Evolutionary conservation across 306 rosid genomes (phyloP).

Genomic region (Dalbergia cochinchinensis): DNA sequence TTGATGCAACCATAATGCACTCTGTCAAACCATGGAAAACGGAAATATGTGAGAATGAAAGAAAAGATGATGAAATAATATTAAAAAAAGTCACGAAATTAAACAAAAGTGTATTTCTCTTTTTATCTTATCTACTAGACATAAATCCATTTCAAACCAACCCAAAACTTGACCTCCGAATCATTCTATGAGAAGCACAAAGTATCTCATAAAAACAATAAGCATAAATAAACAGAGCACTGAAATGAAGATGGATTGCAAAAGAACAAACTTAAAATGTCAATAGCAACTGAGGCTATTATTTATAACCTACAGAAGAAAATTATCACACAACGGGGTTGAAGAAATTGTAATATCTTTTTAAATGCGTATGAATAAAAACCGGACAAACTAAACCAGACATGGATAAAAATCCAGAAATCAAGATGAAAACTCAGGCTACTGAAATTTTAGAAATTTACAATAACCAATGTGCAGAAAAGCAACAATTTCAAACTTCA

Average conservation of each 20-base stretch:
- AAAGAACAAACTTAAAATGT: slow-evolving; percentile 13
- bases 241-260: slow-evolving; percentile 13
- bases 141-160: neutral
- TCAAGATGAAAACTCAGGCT: neutral
- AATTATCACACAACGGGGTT: neutral
- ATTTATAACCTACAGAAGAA: neutral
- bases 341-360: neutral
- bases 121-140: neutral
- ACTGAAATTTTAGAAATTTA: slow-evolving; percentile 6
- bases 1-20: slow-evolving; percentile 8
- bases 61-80: neutral
- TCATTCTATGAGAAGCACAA: neutral
- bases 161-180: neutral
- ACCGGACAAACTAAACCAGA: neutral
- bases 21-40: neutral
- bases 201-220: neutral
- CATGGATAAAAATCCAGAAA: neutral
- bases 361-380: neutral
- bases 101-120: too few species aligned
- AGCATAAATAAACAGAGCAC: slow-evolving; percentile 15
- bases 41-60: neutral
- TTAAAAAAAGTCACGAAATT: neutral
- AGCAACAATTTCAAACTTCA: slow-evolving; percentile 4
- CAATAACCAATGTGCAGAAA: slow-evolving; percentile 29
- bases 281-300: neutral